Evolutionary conservation across 495 filamentous ascomycete genomes (phyloP).

Genomic region (Penicillium soppii): DNA sequence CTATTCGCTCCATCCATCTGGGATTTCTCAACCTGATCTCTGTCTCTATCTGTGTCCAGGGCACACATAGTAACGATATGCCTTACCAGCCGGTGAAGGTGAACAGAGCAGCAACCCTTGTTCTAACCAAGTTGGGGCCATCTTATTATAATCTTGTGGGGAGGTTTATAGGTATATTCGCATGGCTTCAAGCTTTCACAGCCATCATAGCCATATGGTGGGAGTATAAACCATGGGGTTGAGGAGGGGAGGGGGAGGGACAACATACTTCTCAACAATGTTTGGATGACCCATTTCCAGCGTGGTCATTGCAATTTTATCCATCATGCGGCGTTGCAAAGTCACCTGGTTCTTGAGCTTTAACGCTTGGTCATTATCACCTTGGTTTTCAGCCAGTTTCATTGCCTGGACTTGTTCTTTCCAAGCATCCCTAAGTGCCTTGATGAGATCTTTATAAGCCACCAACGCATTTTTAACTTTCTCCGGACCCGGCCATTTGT

Average conservation of each 20-base stretch:
- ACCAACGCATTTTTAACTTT: constrained; percentile 53
- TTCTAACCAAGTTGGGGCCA: constrained; percentile 28
- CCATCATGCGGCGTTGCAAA: constrained; percentile 58
- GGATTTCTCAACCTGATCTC: not conserved
- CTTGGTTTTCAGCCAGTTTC: constrained; percentile 55
- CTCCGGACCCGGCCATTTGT: constrained; percentile 39
- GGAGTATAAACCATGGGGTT: constrained; percentile 7
- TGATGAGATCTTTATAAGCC: constrained; percentile 62
- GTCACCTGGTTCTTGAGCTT: constrained; percentile 48
- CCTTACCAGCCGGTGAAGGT: not conserved
- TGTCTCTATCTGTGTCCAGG: not conserved
- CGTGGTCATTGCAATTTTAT: constrained; percentile 58
- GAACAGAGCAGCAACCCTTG: constrained; percentile 16
- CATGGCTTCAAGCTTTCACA: constrained; percentile 36
- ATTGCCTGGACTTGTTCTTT: constrained; percentile 57
- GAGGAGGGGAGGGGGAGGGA: constrained; percentile 11
- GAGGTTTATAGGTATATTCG: constrained; percentile 36
- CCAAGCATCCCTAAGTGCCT: constrained; percentile 61
- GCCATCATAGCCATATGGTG: constrained; percentile 21
- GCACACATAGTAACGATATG: not conserved
- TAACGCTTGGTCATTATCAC: constrained; percentile 39
- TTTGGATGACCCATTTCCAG: constrained; percentile 61
- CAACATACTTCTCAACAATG: constrained; percentile 64
- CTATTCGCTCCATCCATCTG: not conserved
- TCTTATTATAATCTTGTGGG: constrained; percentile 24